Evolutionary conservation across 1,284 basidiomycete genomes (phyloP).

Genomic region (Singerocomus inundabilis): DNA sequence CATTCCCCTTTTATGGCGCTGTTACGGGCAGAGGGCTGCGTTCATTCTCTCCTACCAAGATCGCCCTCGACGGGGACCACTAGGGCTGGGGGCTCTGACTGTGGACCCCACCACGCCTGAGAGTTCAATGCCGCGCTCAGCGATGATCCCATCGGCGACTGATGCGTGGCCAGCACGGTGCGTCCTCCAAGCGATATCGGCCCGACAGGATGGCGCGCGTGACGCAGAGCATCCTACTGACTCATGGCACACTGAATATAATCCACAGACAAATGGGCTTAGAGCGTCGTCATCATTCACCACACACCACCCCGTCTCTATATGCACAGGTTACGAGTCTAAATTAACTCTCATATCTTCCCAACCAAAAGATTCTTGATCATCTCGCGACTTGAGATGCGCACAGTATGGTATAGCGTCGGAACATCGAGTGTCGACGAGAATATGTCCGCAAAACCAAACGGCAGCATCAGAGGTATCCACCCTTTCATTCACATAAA

Average conservation of each 20-base stretch:
- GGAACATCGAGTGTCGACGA: constrained; percentile 88
- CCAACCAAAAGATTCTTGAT: constrained; percentile 78
- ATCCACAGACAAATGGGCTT: background rate
- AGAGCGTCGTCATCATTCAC: background rate
- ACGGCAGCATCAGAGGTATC: constrained; percentile 91
- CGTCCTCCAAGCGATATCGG: too few relatives aligned
- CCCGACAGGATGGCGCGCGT: background rate
- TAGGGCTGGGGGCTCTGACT: too few relatives aligned
- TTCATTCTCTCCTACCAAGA: too few relatives aligned
- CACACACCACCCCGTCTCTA: constrained; percentile 3
- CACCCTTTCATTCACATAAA: constrained; percentile 53
- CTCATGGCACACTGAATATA: background rate
- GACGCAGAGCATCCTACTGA: background rate
- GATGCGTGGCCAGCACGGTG: too few relatives aligned
- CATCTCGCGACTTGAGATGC: constrained; percentile 84
- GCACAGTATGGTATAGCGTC: constrained; percentile 78
- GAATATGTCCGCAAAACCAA: constrained; percentile 85
- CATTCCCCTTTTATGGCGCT: constrained; percentile 23
- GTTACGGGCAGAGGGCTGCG: too few relatives aligned
- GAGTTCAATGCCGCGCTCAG: background rate
- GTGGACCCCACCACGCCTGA: too few relatives aligned
- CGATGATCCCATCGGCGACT: background rate
- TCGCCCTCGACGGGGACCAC: too few relatives aligned
- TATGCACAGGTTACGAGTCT: background rate
- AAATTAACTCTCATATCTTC: constrained; percentile 64